phyloP scores from a whole-genome alignment of 495 filamentous ascomycete species.

The Amphirosellinia nigrospora region DNA sequence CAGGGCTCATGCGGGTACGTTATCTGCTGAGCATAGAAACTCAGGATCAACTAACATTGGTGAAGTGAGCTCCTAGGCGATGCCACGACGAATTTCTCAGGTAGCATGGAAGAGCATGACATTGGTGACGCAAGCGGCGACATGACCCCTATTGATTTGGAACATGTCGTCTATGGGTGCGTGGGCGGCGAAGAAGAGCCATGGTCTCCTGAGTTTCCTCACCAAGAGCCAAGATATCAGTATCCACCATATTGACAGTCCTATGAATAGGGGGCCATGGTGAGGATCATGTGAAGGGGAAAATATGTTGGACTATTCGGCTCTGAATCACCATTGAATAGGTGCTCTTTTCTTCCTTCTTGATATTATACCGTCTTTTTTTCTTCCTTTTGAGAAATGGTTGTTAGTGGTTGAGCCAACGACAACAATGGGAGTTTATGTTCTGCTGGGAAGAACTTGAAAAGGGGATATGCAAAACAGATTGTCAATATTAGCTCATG shows the following conservation, averaged over 20 bases:
- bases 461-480: not conserved
- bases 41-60: not conserved
- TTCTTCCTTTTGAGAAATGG: not conserved
- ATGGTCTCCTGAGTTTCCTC: slow-evolving; percentile 8
- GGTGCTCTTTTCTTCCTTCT: not conserved
- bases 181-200: not conserved
- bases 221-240: not conserved
- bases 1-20: slow-evolving; percentile 20
- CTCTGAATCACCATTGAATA: not conserved
- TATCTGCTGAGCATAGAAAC: not conserved
- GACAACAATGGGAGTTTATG: not conserved
- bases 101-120: not conserved
- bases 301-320: not conserved
- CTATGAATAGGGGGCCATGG: too few relatives aligned
- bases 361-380: not conserved
- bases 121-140: not conserved
- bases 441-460: not conserved
- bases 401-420: not conserved
- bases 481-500: not conserved
- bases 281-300: not conserved
- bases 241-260: not conserved
- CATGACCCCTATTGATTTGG: not conserved
- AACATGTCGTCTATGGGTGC: not conserved
- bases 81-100: not conserved
- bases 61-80: not conserved